Evolutionary conservation across 192 early-diverging fungal species (phyloP).

Genomic region (Umbelopsis isabellina): DNA sequence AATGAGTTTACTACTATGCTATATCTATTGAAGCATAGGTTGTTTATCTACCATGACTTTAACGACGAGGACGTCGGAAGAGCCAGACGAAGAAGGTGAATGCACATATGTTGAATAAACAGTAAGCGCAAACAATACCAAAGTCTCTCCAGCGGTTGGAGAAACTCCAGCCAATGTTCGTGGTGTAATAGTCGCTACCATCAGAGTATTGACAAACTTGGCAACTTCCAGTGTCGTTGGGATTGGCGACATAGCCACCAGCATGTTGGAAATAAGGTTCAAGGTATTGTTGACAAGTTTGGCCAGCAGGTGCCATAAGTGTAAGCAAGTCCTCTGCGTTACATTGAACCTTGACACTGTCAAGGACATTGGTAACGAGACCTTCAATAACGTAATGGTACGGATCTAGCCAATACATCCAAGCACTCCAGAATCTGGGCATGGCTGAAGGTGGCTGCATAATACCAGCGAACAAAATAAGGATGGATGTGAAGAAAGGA

Average conservation of each 20-base stretch:
- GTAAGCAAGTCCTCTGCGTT: conserved; percentile 42
- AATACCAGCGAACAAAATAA: conserved; percentile 66
- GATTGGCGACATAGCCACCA: conserved; percentile 64
- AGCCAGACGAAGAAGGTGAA: conserved; percentile 44
- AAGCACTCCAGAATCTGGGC: conserved; percentile 63
- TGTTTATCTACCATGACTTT: conserved; percentile 11
- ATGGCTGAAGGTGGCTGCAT: conserved; percentile 58
- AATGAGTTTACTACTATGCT: not conserved
- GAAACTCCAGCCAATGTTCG: conserved; percentile 53
- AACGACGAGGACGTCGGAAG: conserved; percentile 48
- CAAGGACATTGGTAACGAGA: conserved; percentile 60
- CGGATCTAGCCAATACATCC: conserved; percentile 69
- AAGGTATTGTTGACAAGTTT: conserved; percentile 55
- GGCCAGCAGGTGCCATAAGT: conserved; percentile 47
- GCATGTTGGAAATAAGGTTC: conserved; percentile 49
- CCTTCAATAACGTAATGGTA: conserved; percentile 67
- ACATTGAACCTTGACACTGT: conserved; percentile 51
- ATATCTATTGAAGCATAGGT: not conserved
- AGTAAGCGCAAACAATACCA: conserved; percentile 61
- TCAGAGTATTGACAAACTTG: conserved; percentile 52
- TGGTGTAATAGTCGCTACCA: conserved; percentile 42
- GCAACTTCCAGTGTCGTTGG: conserved; percentile 49
- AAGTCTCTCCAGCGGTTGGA: conserved; percentile 65
- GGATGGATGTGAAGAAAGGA: conserved; percentile 62
- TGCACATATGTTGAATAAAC: conserved; percentile 52